phyloP scores from a whole-genome alignment of 169 alveolate species.

The Cryptosporidium baileyi region DNA sequence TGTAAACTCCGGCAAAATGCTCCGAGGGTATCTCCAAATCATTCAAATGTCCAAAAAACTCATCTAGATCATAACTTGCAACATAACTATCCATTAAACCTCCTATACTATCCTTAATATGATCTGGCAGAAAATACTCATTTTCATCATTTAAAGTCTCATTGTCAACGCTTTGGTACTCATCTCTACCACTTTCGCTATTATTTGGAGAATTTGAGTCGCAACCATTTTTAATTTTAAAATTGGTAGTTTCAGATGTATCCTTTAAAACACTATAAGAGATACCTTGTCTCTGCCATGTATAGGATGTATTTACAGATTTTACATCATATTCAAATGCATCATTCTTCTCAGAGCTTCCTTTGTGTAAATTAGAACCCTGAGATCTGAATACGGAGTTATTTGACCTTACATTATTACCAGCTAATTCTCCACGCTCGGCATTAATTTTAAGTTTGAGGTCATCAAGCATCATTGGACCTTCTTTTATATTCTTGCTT shows the following conservation, averaged over 20 bases:
- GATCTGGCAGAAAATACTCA: conserved; percentile 37
- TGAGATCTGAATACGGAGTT: not conserved
- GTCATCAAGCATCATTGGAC: conserved; percentile 69
- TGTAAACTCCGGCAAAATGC: conserved; percentile 34
- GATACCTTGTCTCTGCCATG: conserved; percentile 13
- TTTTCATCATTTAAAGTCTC: conserved; percentile 7
- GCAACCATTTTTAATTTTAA: not conserved
- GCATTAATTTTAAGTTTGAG: conserved; percentile 60
- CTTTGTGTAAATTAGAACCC: not conserved
- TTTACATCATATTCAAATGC: not conserved
- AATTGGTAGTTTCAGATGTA: not conserved
- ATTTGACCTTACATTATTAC: not conserved
- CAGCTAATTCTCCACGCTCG: conserved; percentile 34
- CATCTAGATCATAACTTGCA: conserved; percentile 62
- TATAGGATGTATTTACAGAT: not conserved
- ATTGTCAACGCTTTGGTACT: not conserved
- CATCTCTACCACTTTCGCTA: not conserved
- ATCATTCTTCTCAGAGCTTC: not conserved
- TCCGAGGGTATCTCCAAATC: conserved; percentile 47
- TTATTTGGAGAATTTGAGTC: not conserved
- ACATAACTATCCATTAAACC: conserved; percentile 65
- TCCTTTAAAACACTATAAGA: conserved; percentile 4
- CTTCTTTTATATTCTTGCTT: conserved; percentile 76
- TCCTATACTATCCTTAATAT: conserved; percentile 53
- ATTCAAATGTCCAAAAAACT: conserved; percentile 32